These are phyloP conservation scores for Filobasidium wieringae DNA, from an alignment of 768 basidiomycete genomes.

Conservation along the genomic window DNA sequence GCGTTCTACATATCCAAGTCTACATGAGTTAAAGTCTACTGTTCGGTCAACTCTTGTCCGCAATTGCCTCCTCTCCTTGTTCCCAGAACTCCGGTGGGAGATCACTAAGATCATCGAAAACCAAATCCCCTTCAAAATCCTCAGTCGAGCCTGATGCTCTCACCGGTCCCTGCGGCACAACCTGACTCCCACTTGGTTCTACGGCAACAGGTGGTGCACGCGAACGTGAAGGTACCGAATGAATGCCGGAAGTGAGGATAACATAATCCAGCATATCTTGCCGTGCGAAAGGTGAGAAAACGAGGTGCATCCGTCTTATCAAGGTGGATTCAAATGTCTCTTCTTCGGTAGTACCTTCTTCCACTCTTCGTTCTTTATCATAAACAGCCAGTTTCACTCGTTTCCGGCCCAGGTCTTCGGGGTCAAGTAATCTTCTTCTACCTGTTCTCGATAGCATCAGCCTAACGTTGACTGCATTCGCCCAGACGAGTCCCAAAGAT, in stretches of 20 bases:
- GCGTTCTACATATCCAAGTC: no score
- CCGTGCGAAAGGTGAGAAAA: constrained; percentile 58
- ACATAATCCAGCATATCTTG: constrained; percentile 63
- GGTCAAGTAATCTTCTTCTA: constrained; percentile 50
- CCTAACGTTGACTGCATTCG: constrained; percentile 77
- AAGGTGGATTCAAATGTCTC: constrained; percentile 40
- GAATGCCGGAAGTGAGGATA: constrained; percentile 53
- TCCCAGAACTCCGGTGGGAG: constrained; percentile 25
- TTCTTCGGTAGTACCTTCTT: background rate
- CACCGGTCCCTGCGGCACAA: background rate
- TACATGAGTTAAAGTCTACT: no score
- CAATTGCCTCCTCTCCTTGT: background rate
- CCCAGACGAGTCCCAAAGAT: constrained; percentile 78
- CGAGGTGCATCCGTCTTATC: constrained; percentile 59
- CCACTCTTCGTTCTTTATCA: background rate
- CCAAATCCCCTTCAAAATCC: constrained; percentile 11
- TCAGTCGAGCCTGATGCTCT: background rate
- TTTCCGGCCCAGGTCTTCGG: constrained; percentile 7
- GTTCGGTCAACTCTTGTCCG: no score
- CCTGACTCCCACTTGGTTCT: background rate
- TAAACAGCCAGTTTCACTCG: background rate
- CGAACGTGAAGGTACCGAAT: constrained; percentile 13
- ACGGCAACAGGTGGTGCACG: background rate
- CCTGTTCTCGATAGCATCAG: constrained; percentile 71
- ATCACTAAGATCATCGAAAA: constrained; percentile 23